Base-by-base conservation (phyloP, 352 stramenopile species). In the Phytophthora kernoviae region DNA sequence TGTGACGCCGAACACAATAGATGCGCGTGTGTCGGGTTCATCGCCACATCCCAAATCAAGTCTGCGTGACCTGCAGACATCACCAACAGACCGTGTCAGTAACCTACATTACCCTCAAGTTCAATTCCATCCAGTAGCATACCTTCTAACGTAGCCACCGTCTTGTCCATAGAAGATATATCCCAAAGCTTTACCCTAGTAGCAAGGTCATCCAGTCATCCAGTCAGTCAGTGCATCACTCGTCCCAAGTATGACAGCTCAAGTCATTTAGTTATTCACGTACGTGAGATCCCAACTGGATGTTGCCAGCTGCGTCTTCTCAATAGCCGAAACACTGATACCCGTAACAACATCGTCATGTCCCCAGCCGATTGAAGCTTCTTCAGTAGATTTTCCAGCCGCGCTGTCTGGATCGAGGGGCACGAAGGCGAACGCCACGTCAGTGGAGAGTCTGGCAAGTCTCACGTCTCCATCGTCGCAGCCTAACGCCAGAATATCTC, bases 121-220 rank as follows among this genome's bases (percentile, higher is more conserved):
- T 39, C 10, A 21, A 21, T 14, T 20, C 24, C 18, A 60, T 4
- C 4, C 36, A 49, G 24, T n/a, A 4, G 22, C 63, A 0, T 41
- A 84, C 78, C 81, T 24, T 87, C 70, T 17, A 91, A 75, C 17
- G 76, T 85, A 32, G 75, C 68, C 17, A 86, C 17, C 1, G 70
- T 69, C 56, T 76, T 82, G 47, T 81, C 65, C 65, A 81, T 77
- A 4, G 62, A 48, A 5, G 42, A 45, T 36, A 90, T 59, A 69
- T 94, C 79, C 85, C 85, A 94, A 4, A 94, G 21, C 60, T 93
- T 93, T 46, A 93, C 81, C 5, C 81, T 91, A 34, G 42, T 0
- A 24, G 12, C n/a, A n/a, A n/a, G n/a, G n/a, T n/a, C 10, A 22
- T 47, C 2, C 15, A 43, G 42, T 27, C 50, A 42, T 4, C 14